phyloP scores from a whole-genome alignment of 2,329 filamentous ascomycete species.

The Aureobasidium subglaciale region DNA sequence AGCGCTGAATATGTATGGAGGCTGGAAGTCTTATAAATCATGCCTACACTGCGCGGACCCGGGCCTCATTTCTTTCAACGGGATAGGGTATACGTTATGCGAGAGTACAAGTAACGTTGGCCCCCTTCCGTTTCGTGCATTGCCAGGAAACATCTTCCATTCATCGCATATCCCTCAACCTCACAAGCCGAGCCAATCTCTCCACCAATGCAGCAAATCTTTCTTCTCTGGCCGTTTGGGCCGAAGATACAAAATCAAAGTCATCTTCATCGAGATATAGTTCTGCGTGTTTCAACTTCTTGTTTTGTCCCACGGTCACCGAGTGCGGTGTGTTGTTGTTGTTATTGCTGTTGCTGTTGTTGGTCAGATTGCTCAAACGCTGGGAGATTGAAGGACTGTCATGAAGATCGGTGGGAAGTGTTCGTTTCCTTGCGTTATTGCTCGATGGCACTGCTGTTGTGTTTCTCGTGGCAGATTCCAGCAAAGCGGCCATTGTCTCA shows the following conservation, averaged over 20 bases:
- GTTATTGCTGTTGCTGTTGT: neutral
- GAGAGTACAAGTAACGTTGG: too few species aligned
- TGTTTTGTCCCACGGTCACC: neutral
- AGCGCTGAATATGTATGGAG: too few species aligned
- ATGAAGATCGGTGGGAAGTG: neutral
- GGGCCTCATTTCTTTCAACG: too few species aligned
- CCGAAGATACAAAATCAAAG: neutral
- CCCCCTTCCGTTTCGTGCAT: too few species aligned
- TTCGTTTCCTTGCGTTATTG: neutral
- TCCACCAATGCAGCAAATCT: conserved; percentile 5
- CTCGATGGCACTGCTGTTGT: too few species aligned
- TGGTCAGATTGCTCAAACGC: neutral
- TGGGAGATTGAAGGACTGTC: neutral
- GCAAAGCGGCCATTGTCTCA: neutral
- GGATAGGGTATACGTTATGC: too few species aligned
- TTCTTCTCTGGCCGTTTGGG: neutral
- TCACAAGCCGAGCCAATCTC: conserved; percentile 1
- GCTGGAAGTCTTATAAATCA: too few species aligned
- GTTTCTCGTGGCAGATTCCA: neutral
- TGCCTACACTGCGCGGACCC: too few species aligned
- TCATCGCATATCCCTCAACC: conserved; percentile 5
- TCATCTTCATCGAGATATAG: conserved; percentile 12
- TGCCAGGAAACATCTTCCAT: too few species aligned
- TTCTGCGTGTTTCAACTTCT: conserved; percentile 1
- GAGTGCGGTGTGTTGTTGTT: too few species aligned